Conservation (phyloP, 1,284 basidiomycete genomes). For the Ustilago sp. region DNA sequence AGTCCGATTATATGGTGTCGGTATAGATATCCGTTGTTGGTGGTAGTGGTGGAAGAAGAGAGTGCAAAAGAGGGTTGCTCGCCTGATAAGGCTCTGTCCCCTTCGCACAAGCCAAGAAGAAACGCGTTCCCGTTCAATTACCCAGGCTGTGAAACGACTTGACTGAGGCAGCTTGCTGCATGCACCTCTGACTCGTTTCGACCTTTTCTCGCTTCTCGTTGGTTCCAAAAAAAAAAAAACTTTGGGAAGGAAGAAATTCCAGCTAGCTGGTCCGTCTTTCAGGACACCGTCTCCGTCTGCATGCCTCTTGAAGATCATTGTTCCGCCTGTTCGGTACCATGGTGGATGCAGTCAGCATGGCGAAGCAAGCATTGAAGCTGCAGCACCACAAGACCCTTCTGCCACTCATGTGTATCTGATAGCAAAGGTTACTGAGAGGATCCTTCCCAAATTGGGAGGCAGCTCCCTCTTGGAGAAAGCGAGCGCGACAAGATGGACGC, state of each 20-base stretch:
- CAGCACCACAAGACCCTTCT: background rate
- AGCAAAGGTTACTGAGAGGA: background rate
- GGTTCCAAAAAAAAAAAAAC: constrained; percentile 13
- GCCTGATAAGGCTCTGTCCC: constrained; percentile 25
- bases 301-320: constrained; percentile 1
- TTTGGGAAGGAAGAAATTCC: constrained; percentile 13
- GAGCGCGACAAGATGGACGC: background rate
- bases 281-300: background rate
- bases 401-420: background rate
- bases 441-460: background rate
- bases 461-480: background rate
- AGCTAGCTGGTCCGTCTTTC: background rate
- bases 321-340: background rate
- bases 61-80: background rate
- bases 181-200: constrained; percentile 37
- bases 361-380: background rate
- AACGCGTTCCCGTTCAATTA: constrained; percentile 35
- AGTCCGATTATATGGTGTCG: background rate
- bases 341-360: constrained; percentile 4
- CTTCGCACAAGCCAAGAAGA: constrained; percentile 19
- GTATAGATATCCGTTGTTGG: constrained; percentile 11
- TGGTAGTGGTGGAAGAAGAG: constrained; percentile 26
- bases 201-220: constrained; percentile 8
- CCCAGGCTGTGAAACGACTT: constrained; percentile 9
- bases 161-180: constrained; percentile 11